Conservation (phyloP, 2,329 filamentous ascomycete species). For the Neofusicoccum sp. region DNA sequence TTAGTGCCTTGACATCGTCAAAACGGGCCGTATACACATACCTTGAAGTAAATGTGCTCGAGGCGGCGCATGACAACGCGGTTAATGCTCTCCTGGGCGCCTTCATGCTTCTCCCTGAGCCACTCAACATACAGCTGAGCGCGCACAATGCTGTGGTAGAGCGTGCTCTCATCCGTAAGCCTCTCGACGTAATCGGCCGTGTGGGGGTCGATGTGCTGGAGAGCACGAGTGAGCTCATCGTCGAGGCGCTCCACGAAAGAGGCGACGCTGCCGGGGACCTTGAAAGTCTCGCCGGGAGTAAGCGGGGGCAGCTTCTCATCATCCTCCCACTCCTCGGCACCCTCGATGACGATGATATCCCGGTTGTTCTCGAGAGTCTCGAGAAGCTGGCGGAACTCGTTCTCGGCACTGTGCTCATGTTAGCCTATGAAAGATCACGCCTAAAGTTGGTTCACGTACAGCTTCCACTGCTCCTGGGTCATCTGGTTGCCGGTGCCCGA, state of each 20-base stretch:
- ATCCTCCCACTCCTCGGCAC: conserved; percentile 97
- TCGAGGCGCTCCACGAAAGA: conserved; percentile 94
- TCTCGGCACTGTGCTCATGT: conserved; percentile 59
- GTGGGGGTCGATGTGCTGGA: conserved; percentile 96
- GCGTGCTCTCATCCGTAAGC: conserved; percentile 79
- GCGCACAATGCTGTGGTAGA: conserved; percentile 92
- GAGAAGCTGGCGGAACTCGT: conserved; percentile 77
- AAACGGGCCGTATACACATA: conserved; percentile 35
- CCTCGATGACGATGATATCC: conserved; percentile 83
- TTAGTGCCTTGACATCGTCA: background rate
- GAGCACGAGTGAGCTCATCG: conserved; percentile 93
- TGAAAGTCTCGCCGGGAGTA: conserved; percentile 74
- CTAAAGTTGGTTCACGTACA: conserved; percentile 39
- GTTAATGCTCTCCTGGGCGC: conserved; percentile 84
- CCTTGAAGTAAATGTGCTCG: conserved; percentile 99
- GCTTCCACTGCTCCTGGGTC: conserved; percentile 95
- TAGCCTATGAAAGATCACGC: background rate
- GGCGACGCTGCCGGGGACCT: conserved; percentile 88
- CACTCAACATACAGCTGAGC: conserved; percentile 84
- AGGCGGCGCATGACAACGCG: conserved; percentile 88
- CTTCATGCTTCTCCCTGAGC: conserved; percentile 70
- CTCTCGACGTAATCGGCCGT: conserved; percentile 98
- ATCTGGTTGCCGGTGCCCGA: conserved; percentile 78
- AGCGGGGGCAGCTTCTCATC: conserved; percentile 87
- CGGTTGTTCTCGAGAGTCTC: conserved; percentile 74